Evolutionary conservation across 306 rosid species (phyloP), one percentile per base, ranked within the genome.

Genomic region (Geum urbanum): DNA sequence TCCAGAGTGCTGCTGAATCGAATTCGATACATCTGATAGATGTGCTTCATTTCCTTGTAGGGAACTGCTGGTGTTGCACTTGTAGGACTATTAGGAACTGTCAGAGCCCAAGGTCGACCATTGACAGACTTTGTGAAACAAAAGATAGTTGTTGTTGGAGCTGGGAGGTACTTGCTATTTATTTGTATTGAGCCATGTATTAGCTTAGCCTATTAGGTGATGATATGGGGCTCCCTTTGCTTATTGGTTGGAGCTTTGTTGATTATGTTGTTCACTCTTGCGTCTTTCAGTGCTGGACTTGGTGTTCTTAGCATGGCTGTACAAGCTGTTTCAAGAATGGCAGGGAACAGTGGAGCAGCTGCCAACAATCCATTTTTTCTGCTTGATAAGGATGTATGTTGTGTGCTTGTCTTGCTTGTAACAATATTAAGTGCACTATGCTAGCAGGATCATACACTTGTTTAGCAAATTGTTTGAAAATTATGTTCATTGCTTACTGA

Each of bases 1-100:
- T 24, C 9, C 7, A 57, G 44, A 56, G 44, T 69, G 48, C 72
- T 65, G 54, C 66, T 58, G 20, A 37, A 27, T 45, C 41, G 52
- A 52, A 11, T 20, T 66, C 44, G 13, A 63, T 18, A 40, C 52
- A 24, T 71, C 19, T 41, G 52, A 57, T 52, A 16, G 41, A 57
- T 47, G 74, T 24, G 20, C 78, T 81, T 83, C 62, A 64, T 81
- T 32, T 69, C 75, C 50, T 58, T 79, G 59, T 70, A 91, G 99
- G 99, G 99, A 70, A 95, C 99, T 84, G 99, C 99, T 13, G 99
- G 99, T 71, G 97, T 95, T 82, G 99, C 99, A 77, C 99, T 95
- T 75, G 99, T 97, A 27, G 99, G 99, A 77, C 79, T 95, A 54
- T 79, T 95, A 78, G 99, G 99, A 81, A 66, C 89, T 71, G 99